Percentiles rank a stretch among this genome's conserved stretches.
Evolutionary conservation across 2,329 filamentous ascomycete genomes (phyloP).

Genomic region (Xylariaceae sp.): DNA sequence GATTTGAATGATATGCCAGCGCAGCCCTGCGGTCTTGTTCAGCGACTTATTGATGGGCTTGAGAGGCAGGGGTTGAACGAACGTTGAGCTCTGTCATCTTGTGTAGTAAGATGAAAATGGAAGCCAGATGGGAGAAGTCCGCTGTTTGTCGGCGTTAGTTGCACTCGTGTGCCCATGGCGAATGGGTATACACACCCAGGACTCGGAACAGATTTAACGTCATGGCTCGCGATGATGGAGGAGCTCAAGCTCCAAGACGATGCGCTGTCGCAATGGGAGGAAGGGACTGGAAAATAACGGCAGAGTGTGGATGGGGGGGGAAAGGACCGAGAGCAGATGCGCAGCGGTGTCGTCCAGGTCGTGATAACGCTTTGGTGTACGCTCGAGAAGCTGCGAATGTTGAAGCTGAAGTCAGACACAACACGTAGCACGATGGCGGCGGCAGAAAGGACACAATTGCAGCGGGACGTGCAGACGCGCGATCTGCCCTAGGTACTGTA

Average conservation of each 20-base stretch:
- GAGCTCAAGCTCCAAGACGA: constrained; percentile 4
- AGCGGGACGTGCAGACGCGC: not conserved
- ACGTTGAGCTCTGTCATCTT: constrained; percentile 96
- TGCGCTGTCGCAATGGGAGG: not conserved
- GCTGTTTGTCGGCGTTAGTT: constrained; percentile 45
- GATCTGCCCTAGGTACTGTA: not conserved
- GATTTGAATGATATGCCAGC: constrained; percentile 98
- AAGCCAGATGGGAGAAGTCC: constrained; percentile 92
- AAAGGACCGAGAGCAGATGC: no score
- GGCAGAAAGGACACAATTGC: constrained; percentile 1
- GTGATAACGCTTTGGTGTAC: no score
- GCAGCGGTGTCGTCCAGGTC: no score
- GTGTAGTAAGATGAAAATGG: constrained; percentile 89
- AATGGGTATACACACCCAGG: constrained; percentile 41
- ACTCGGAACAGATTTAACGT: constrained; percentile 57
- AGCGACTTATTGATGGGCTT: constrained; percentile 16
- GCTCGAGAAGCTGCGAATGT: no score
- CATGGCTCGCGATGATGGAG: constrained; percentile 33
- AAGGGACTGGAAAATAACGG: not conserved
- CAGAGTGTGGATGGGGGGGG: no score
- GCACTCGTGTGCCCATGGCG: not conserved
- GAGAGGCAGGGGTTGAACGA: constrained; percentile 32
- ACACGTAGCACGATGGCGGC: not conserved
- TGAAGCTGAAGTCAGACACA: no score
- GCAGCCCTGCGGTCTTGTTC: constrained; percentile 66